Evolutionary conservation across 208 protist genomes (phyloP).

Genomic region (Tetramitus jugosus): DNA sequence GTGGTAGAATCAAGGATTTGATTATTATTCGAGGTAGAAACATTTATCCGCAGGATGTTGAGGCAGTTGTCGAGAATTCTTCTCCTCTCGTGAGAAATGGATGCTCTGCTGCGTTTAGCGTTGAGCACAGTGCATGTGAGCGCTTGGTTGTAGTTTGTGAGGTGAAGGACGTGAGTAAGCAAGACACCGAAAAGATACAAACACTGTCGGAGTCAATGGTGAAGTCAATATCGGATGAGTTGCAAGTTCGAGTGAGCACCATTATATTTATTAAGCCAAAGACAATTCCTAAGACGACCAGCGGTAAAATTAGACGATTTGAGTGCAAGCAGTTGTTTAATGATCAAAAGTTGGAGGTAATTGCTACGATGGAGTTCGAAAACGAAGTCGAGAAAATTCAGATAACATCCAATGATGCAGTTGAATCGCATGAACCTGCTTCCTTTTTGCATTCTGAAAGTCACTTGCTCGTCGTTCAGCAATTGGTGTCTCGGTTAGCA

Average conservation of each 20-base stretch:
- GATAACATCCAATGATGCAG: too few relatives aligned
- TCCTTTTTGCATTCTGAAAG: too few relatives aligned
- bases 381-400: too few relatives aligned
- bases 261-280: not conserved
- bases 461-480: not conserved
- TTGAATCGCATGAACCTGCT: too few relatives aligned
- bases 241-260: not conserved
- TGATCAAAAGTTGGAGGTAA: not conserved
- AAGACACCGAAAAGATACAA: not conserved
- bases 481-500: not conserved
- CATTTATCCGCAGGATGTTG: constrained; percentile 13
- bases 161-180: not conserved
- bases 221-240: not conserved
- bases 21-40: not conserved
- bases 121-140: not conserved
- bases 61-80: not conserved
- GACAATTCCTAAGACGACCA: not conserved
- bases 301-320: not conserved
- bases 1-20: not conserved
- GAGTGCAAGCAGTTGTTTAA: not conserved
- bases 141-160: not conserved
- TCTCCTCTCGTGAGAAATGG: not conserved
- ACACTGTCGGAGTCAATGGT: not conserved
- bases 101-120: not conserved
- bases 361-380: not conserved